These are phyloP conservation scores for Saprolegnia parasitica DNA, from an alignment of 352 stramenopile genomes.

Conservation along the genomic window DNA sequence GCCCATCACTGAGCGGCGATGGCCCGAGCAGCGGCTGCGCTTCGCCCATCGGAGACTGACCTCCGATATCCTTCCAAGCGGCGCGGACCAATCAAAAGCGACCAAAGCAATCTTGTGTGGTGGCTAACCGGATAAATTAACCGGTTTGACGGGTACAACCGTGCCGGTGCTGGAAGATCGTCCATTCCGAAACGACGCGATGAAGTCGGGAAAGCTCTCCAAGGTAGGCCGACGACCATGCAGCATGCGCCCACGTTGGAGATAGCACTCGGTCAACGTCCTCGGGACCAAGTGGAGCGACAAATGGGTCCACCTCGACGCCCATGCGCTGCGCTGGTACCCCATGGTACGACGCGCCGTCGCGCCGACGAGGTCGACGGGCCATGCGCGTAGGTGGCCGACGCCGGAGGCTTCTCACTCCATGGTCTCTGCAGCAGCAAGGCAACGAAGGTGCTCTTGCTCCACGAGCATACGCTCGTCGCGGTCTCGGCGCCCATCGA, in stretches of 20 bases:
- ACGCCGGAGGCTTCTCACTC: constrained; percentile 54
- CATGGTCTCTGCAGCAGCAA: constrained; percentile 35
- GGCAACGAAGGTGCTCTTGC: constrained; percentile 43
- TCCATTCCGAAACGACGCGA: background rate
- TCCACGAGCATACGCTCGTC: constrained; percentile 39
- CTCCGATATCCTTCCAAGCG: background rate
- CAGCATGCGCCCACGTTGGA: background rate
- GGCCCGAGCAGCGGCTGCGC: background rate
- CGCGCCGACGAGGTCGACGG: background rate
- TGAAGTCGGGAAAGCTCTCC: constrained; percentile 13
- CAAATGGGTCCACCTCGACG: constrained; percentile 76
- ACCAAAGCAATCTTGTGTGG: too few relatives aligned
- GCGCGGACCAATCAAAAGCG: background rate
- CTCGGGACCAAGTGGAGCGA: constrained; percentile 74
- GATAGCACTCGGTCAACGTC: constrained; percentile 47
- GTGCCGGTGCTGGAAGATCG: background rate
- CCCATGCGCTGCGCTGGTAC: constrained; percentile 66
- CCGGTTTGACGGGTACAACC: background rate
- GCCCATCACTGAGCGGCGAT: constrained; percentile 7
- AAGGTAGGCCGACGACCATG: background rate
- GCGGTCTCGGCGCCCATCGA: constrained; percentile 42
- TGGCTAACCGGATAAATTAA: too few relatives aligned
- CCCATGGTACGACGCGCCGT: constrained; percentile 41
- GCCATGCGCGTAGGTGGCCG: constrained; percentile 24
- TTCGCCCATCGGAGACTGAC: background rate